These are phyloP conservation scores for Teratosphaeria gauchensis DNA, from an alignment of 2,329 filamentous ascomycete species.

Conservation along the genomic window DNA sequence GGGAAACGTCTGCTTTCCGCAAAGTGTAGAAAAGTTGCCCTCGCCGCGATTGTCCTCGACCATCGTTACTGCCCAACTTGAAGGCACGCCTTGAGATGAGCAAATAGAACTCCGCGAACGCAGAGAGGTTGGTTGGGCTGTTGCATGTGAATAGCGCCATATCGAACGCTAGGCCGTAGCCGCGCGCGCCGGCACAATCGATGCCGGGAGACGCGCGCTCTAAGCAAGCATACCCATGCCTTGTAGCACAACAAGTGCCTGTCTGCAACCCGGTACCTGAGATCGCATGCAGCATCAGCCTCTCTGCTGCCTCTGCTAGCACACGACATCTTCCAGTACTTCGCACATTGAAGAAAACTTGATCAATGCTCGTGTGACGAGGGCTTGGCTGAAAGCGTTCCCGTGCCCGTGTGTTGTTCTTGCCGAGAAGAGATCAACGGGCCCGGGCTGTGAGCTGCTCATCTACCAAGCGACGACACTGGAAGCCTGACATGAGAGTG, in stretches of 20 bases:
- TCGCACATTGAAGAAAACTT: background rate
- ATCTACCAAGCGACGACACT: background rate
- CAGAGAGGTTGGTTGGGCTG: background rate
- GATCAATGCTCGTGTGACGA: background rate
- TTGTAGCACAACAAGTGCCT: background rate
- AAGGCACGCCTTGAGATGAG: background rate
- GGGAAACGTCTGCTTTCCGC: too few relatives aligned
- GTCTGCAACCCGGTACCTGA: background rate
- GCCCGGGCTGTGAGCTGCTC: background rate
- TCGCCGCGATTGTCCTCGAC: background rate
- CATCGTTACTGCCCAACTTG: background rate
- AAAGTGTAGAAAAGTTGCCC: too few relatives aligned
- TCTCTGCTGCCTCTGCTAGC: background rate
- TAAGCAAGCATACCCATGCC: background rate
- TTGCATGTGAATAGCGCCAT: background rate
- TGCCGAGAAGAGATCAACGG: background rate
- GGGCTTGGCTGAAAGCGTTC: background rate
- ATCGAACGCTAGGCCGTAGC: background rate
- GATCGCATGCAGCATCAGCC: background rate
- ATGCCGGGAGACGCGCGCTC: background rate
- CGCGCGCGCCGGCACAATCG: background rate
- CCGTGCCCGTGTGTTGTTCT: background rate
- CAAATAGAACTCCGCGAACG: background rate
- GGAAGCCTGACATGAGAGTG: background rate
- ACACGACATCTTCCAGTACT: background rate